These are phyloP conservation scores for Solanum tacnaense DNA, from an alignment of 257 asterid species.

Conservation along the genomic window DNA sequence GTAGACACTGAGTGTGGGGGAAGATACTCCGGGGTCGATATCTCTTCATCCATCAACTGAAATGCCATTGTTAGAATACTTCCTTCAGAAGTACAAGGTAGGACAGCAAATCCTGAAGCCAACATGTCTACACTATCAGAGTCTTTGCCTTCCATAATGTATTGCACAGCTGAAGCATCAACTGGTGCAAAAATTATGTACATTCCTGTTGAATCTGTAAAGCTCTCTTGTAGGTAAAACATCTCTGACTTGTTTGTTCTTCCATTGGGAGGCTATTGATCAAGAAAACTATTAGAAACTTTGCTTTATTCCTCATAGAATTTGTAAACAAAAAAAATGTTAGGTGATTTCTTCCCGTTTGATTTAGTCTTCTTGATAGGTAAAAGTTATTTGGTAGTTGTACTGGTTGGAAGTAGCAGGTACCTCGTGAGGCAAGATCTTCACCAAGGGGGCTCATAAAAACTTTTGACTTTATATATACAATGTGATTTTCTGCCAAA, in stretches of 20 bases:
- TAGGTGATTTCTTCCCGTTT: background rate
- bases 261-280: constrained; percentile 9
- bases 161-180: constrained; percentile 19
- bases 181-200: constrained; percentile 34
- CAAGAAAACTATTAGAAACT: background rate
- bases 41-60: constrained; percentile 31
- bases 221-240: constrained; percentile 38
- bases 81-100: constrained; percentile 16
- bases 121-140: constrained; percentile 25
- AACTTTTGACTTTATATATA: background rate
- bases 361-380: background rate
- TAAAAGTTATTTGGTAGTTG: background rate
- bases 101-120: constrained; percentile 35
- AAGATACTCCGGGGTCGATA: constrained; percentile 12
- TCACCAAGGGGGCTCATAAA: background rate
- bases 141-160: constrained; percentile 25
- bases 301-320: background rate
- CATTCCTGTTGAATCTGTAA: constrained; percentile 23
- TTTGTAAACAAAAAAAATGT: background rate
- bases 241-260: constrained; percentile 2
- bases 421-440: background rate
- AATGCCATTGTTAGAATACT: constrained; percentile 35
- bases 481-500: background rate
- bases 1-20: constrained; percentile 19
- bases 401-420: background rate